Conservation (phyloP, 768 basidiomycete species). For the Rhodotorula sphaerocarpa region DNA sequence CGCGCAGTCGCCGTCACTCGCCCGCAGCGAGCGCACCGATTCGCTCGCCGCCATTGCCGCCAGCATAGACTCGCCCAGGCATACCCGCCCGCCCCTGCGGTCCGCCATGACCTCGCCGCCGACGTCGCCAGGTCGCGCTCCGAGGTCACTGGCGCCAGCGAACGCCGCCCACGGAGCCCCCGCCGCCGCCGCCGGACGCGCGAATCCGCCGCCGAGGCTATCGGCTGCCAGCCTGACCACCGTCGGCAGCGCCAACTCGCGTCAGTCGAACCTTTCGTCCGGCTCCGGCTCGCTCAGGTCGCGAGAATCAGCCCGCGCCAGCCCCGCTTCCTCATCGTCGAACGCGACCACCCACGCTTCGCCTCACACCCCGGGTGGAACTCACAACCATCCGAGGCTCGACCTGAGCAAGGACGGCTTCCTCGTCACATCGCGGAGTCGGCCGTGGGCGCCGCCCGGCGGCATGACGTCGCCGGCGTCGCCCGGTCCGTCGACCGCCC, state of each 20-base stretch:
- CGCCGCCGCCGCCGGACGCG: too few species aligned
- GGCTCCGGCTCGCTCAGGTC: not conserved
- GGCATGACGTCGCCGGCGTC: not conserved
- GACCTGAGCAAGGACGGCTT: constrained; percentile 13
- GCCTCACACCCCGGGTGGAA: not conserved
- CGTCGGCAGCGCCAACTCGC: too few species aligned
- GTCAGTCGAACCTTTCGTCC: not conserved
- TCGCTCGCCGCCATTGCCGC: constrained; percentile 23
- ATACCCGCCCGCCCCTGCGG: too few species aligned
- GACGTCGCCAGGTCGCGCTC: not conserved
- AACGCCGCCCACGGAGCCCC: too few species aligned
- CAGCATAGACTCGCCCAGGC: not conserved
- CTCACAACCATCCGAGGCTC: not conserved
- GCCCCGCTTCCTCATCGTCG: not conserved
- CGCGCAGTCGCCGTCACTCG: not conserved
- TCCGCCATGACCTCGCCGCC: too few species aligned
- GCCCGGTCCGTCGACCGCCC: not conserved
- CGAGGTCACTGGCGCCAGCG: too few species aligned
- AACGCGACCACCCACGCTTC: not conserved
- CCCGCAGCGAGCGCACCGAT: constrained; percentile 6
- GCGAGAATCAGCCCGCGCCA: too few species aligned
- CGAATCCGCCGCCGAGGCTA: too few species aligned
- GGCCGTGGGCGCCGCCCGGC: constrained; percentile 14
- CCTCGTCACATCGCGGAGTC: constrained; percentile 24
- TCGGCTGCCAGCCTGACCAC: too few species aligned